These are phyloP conservation scores for Glutinoglossum americanum DNA, from an alignment of 495 filamentous ascomycete genomes.

Conservation along the genomic window DNA sequence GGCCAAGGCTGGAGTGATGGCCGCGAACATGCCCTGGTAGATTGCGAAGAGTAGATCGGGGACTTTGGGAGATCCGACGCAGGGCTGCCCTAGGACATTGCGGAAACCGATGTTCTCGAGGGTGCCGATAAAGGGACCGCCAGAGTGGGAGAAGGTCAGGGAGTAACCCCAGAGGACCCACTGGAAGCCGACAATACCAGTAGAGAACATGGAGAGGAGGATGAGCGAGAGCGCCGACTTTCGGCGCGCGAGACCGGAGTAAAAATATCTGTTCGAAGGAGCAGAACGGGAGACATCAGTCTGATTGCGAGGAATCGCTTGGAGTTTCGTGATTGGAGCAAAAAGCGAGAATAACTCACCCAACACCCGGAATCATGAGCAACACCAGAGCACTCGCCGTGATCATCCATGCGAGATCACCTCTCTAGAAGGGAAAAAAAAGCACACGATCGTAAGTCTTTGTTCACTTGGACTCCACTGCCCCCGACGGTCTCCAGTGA, in stretches of 20 bases:
- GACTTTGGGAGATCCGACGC: conserved; percentile 13
- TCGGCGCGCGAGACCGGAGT: conserved; percentile 4
- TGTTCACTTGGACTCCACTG: not conserved
- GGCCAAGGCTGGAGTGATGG: conserved; percentile 13
- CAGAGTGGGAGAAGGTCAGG: conserved; percentile 21
- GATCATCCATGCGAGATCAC: conserved; percentile 86
- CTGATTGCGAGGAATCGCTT: too few species aligned
- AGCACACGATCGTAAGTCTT: not conserved
- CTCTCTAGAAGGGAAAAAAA: too few species aligned
- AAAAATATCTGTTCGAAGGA: conserved; percentile 1
- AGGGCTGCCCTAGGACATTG: conserved; percentile 16
- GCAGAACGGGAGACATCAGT: too few species aligned
- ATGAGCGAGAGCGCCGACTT: conserved; percentile 1
- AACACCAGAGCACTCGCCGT: conserved; percentile 73
- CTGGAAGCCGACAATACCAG: conserved; percentile 12
- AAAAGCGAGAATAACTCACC: too few species aligned
- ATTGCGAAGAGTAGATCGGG: conserved; percentile 12
- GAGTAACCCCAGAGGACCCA: conserved; percentile 26
- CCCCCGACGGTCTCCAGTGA: not conserved
- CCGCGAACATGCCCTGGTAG: conserved; percentile 15
- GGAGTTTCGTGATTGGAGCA: too few species aligned
- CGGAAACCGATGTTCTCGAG: conserved; percentile 20
- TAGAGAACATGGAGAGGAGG: conserved; percentile 1
- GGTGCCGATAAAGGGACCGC: conserved; percentile 17
- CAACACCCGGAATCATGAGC: conserved; percentile 96